phyloP scores from a whole-genome alignment of 2,329 filamentous ascomycete genomes.

The Colletotrichum nymphaeae region DNA sequence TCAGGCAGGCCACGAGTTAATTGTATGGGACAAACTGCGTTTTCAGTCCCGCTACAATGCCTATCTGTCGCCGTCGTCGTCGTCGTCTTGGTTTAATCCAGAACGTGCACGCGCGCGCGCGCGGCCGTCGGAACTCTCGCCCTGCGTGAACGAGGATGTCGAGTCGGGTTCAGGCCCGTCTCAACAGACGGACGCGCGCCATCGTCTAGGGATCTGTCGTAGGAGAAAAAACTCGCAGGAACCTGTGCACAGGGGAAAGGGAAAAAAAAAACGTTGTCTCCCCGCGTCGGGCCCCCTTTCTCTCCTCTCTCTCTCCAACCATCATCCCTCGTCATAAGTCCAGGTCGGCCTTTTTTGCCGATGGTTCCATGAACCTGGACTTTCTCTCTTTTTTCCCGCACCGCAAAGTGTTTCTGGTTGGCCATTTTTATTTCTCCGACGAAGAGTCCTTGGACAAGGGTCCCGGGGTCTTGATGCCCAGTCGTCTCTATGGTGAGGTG shows the following conservation, averaged over 20 bases:
- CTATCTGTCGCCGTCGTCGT: not conserved
- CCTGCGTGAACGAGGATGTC: not conserved
- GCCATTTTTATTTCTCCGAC: constrained; percentile 1
- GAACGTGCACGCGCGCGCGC: not conserved
- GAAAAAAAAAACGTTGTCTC: not conserved
- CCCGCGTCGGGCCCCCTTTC: not conserved
- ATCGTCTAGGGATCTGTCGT: not conserved
- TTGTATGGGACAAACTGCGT: not conserved
- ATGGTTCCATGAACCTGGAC: not conserved
- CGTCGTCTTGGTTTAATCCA: not conserved
- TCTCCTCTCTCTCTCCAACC: not conserved
- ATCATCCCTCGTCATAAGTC: not conserved
- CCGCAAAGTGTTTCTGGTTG: constrained; percentile 2
- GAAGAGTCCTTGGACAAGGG: not conserved
- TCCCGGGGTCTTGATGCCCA: not conserved
- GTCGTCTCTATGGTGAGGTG: not conserved
- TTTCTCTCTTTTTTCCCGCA: no score
- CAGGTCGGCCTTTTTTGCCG: not conserved
- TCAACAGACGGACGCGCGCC: not conserved
- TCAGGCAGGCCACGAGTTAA: not conserved
- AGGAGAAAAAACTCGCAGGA: not conserved
- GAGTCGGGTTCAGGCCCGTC: not conserved
- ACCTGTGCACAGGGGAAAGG: no score
- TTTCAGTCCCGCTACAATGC: not conserved
- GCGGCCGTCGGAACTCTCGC: constrained; percentile 17